Percentiles rank a stretch among this genome's conserved stretches.
Conservation (phyloP, 805 yeast species). For the Jamesozyma jinghongensis region DNA sequence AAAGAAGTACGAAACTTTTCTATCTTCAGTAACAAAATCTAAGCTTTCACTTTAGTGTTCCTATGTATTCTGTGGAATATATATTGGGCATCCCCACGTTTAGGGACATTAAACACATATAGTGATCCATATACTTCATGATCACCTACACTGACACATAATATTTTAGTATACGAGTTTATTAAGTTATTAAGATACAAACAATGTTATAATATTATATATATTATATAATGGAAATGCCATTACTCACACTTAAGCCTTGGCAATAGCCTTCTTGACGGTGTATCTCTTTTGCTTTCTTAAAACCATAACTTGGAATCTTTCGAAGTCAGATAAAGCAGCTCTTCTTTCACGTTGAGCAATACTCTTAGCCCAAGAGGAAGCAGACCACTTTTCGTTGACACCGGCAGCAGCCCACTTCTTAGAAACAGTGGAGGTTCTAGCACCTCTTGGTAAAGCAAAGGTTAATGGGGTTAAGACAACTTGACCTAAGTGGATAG, state of each 20-base stretch:
- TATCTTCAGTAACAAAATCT: no score
- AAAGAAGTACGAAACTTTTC: no score
- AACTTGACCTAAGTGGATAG: conserved; percentile 76
- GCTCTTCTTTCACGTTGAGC: conserved; percentile 93
- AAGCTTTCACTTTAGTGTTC: no score
- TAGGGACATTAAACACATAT: no score
- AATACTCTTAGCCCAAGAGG: conserved; percentile 97
- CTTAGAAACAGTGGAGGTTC: conserved; percentile 76
- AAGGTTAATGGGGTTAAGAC: conserved; percentile 88
- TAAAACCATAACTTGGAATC: conserved; percentile 97
- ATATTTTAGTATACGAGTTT: not conserved
- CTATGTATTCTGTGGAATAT: no score
- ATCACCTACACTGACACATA: not conserved
- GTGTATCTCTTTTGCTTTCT: conserved; percentile 96
- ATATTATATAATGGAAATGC: conserved; percentile 7
- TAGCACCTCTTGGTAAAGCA: conserved; percentile 91
- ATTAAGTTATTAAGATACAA: conserved; percentile 5
- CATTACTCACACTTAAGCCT: conserved; percentile 52
- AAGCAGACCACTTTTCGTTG: conserved; percentile 81
- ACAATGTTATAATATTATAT: conserved; percentile 3
- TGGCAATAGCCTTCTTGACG: conserved; percentile 93
- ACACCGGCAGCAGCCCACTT: conserved; percentile 89
- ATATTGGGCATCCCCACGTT: no score
- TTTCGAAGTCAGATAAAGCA: conserved; percentile 91
- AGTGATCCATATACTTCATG: no score